Conservation (phyloP, 202 grass and related monocot genomes). For the Panicum virgatum region DNA sequence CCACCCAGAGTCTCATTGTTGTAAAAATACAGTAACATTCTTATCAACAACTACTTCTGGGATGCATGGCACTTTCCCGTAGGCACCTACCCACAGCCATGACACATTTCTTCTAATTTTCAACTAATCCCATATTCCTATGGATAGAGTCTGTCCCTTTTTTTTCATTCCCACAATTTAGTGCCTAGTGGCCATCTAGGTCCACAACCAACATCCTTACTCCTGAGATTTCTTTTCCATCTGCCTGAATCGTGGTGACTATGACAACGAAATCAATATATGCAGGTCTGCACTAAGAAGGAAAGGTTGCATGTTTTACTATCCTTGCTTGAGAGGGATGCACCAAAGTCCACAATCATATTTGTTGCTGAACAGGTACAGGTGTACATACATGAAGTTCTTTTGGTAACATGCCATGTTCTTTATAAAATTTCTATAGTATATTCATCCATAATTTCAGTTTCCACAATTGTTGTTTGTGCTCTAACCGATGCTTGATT, state of each 20-base stretch:
- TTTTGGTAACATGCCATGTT: not conserved
- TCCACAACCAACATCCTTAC: not conserved
- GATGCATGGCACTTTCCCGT: not conserved
- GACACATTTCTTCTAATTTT: slow-evolving; percentile 7
- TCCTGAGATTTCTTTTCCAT: not conserved
- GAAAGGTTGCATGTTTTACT: slow-evolving; percentile 69
- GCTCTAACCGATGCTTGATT: not conserved
- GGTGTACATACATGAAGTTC: slow-evolving; percentile 4
- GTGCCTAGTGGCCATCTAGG: not conserved
- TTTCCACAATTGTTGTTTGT: not conserved
- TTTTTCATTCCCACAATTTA: not conserved
- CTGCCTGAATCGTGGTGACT: slow-evolving; percentile 1
- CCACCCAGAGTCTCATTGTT: not conserved
- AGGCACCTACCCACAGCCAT: not conserved
- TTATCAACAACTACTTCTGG: not conserved
- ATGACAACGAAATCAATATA: slow-evolving; percentile 32
- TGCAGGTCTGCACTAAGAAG: slow-evolving; percentile 83
- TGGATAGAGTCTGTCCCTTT: not conserved
- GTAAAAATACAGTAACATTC: not conserved
- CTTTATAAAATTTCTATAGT: slow-evolving; percentile 4
- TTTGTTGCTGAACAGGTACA: slow-evolving; percentile 91
- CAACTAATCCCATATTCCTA: not conserved
- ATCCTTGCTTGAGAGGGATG: slow-evolving; percentile 70
- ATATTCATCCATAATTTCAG: not conserved
- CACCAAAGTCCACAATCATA: slow-evolving; percentile 82